phyloP scores from a whole-genome alignment of 352 stramenopile genomes.

The Globisporangium mamillatum region DNA sequence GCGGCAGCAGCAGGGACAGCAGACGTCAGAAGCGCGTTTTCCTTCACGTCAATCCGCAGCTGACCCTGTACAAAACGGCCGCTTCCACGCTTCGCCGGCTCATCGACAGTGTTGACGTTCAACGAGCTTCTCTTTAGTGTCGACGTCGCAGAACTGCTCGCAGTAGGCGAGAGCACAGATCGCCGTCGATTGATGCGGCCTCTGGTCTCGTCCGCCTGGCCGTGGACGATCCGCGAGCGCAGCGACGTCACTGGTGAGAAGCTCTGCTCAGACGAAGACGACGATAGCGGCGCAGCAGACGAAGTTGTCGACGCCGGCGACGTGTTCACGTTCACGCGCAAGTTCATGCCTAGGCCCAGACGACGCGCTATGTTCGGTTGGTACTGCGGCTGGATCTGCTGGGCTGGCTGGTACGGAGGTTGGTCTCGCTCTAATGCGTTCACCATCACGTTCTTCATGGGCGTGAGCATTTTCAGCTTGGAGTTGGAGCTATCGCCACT shows the following conservation, averaged over 20 bases:
- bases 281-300: not conserved
- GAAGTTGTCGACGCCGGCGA: slow-evolving; percentile 10
- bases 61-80: slow-evolving; percentile 25
- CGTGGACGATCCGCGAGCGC: slow-evolving; percentile 30
- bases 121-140: not conserved
- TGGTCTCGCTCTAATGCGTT: not conserved
- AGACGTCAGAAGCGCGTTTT: slow-evolving; percentile 13
- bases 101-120: slow-evolving; percentile 1
- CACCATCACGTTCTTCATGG: slow-evolving; percentile 5
- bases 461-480: slow-evolving; percentile 1
- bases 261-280: slow-evolving; percentile 18
- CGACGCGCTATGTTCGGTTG: slow-evolving; percentile 31
- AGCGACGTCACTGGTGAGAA: slow-evolving; percentile 46
- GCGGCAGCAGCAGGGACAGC: not conserved
- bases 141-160: not conserved
- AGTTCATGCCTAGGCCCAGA: slow-evolving; percentile 31
- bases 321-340: slow-evolving; percentile 53
- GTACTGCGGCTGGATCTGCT: not conserved
- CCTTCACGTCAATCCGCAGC: slow-evolving; percentile 50
- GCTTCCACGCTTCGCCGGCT: slow-evolving; percentile 10
- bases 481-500: not conserved
- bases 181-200: slow-evolving; percentile 26
- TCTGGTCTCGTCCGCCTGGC: slow-evolving; percentile 28
- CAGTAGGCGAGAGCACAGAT: slow-evolving; percentile 7
- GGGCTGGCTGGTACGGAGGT: not conserved